A percentile compares a stretch with the other conserved stretches of the same genome.
phyloP scores from a whole-genome alignment of 2,329 filamentous ascomycete genomes.

The Bisporella sp. region DNA sequence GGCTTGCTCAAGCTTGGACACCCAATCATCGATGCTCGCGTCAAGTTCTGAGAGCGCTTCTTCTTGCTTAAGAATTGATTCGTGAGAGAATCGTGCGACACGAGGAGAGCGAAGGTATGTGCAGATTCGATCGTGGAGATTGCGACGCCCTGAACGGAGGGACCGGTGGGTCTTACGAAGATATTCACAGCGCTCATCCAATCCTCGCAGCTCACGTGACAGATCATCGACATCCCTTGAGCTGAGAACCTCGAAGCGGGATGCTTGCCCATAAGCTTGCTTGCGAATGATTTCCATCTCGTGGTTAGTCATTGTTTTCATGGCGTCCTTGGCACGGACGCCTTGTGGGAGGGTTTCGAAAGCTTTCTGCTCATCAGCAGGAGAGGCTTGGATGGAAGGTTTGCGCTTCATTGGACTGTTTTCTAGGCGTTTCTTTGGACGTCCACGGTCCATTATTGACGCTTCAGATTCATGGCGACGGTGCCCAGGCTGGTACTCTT shows the following conservation, averaged over 20 bases:
- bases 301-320: constrained; percentile 36
- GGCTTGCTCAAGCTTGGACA: constrained; percentile 70
- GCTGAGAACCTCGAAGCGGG: constrained; percentile 57
- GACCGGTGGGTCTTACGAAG: constrained; percentile 71
- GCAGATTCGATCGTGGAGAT: constrained; percentile 70
- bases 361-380: constrained; percentile 42
- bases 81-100: constrained; percentile 63
- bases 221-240: constrained; percentile 57
- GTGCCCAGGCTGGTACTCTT: constrained; percentile 31
- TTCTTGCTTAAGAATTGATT: constrained; percentile 72
- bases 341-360: constrained; percentile 57
- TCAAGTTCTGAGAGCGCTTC: constrained; percentile 73
- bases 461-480: constrained; percentile 50
- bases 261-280: constrained; percentile 55
- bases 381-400: constrained; percentile 2
- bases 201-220: constrained; percentile 63
- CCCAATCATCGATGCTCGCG: constrained; percentile 73
- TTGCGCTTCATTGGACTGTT: constrained; percentile 31
- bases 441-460: constrained; percentile 53
- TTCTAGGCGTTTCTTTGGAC: constrained; percentile 49
- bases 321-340: constrained; percentile 45
- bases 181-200: constrained; percentile 76
- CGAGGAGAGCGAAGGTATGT: constrained; percentile 67
- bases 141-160: constrained; percentile 67
- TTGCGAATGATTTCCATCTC: constrained; percentile 48